Evolutionary conservation across 768 basidiomycete species (phyloP), one percentile per base, ranked within the genome.

Genomic region (Boletellus ananiceps): DNA sequence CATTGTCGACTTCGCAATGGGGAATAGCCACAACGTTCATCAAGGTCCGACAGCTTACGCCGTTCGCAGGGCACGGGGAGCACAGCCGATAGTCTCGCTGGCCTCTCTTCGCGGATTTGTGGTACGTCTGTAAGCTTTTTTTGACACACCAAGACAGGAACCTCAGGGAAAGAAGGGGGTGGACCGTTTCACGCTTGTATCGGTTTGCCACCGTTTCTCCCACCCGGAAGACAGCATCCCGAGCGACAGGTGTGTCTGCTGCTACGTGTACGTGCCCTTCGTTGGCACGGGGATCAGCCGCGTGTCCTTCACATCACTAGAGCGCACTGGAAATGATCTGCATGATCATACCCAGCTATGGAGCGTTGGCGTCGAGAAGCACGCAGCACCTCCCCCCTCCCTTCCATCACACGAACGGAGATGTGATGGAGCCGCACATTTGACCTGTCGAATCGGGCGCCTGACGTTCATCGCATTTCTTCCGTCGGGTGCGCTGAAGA

Each of bases 21-120:
- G 43, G 40, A 35, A 42, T 45, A 18, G 41, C 36, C 43, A 44
- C 11, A 35, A 40, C 44, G 32, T 23, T 32, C 46, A n/a, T 50
- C 37, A 52, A 52, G 42, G 55, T 53, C 57, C 58, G 58, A 51
- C 61, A 51, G 44, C 46, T 35, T 40, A 49, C 34, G 45, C 49
- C 56, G 35, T 35, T 40, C 41, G 16, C 54, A 42, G 32, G 45
- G 29, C 29, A 29, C 9, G 29, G 37, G 4, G 29, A 44, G 54
- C 64, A 67, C 58, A 67, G 59, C 67, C 61, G 41, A 47, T 53
- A 38, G 56, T 58, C 62, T 56, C 52, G 16, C 56, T 57, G 46
- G 34, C 50, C 36, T 50, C 23, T 25, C 35, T 29, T 29, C 8
- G 29, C 11, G 8, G 37, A 33, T 29, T 32, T 16, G 40, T 45